phyloP scores from a whole-genome alignment of 2,329 filamentous ascomycete genomes.

The Trichoderma atrobrunneum region DNA sequence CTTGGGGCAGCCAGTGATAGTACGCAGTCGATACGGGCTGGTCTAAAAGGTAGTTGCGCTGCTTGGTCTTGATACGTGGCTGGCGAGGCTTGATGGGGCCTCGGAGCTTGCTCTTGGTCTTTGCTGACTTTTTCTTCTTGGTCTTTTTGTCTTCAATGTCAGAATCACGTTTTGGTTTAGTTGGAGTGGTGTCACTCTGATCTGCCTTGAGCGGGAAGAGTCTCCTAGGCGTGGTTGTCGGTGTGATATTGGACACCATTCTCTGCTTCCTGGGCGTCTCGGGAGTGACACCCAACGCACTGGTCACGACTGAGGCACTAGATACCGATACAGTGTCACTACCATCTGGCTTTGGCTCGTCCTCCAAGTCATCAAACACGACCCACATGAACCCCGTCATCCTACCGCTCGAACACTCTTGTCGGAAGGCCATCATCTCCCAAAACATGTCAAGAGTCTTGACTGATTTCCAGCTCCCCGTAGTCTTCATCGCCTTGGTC shows the following conservation, averaged over 20 bases:
- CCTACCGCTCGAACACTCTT: conserved; percentile 90
- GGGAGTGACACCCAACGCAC: conserved; percentile 21
- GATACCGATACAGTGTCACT: conserved; percentile 27
- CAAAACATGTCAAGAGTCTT: conserved; percentile 88
- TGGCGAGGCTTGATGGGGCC: conserved; percentile 63
- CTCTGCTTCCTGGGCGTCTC: conserved; percentile 36
- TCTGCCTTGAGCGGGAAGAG: conserved; percentile 31
- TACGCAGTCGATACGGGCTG: conserved; percentile 55
- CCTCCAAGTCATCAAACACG: conserved; percentile 62
- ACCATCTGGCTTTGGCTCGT: neutral
- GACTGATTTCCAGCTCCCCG: conserved; percentile 78
- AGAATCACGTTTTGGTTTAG: neutral
- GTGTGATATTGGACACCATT: conserved; percentile 26
- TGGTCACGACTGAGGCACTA: conserved; percentile 27
- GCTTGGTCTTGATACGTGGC: conserved; percentile 62
- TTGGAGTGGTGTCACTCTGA: neutral
- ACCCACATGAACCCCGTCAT: conserved; percentile 95
- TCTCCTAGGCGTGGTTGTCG: conserved; percentile 35
- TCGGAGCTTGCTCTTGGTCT: conserved; percentile 46
- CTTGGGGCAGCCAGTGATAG: conserved; percentile 62
- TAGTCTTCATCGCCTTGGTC: conserved; percentile 50
- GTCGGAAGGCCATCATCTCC: conserved; percentile 96
- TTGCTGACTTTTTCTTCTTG: conserved; percentile 35
- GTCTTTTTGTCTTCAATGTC: conserved; percentile 13
- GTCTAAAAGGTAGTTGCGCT: conserved; percentile 49